These are phyloP conservation scores for Cryptosporidium baileyi DNA, from an alignment of 169 alveolate genomes.

Conservation along the genomic window DNA sequence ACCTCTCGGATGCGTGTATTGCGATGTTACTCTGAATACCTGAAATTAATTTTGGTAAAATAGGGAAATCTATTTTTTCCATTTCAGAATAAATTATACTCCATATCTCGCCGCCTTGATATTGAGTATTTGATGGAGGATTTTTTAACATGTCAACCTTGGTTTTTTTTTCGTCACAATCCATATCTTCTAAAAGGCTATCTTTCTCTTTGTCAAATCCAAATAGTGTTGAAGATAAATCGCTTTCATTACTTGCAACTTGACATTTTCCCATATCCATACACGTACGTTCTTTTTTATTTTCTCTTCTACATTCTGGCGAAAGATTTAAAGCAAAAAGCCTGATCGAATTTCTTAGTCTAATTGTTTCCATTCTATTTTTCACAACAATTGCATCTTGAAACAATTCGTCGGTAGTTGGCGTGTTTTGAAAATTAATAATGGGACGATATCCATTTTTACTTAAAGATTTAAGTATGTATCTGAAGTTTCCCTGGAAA, in stretches of 20 bases:
- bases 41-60: slow-evolving; percentile 6
- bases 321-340: slow-evolving; percentile 38
- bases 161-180: slow-evolving; percentile 17
- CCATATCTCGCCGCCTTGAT: slow-evolving; percentile 53
- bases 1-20: slow-evolving; percentile 62
- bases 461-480: slow-evolving; percentile 10
- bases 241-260: slow-evolving; percentile 50
- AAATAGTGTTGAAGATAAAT: slow-evolving; percentile 43
- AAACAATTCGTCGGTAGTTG: slow-evolving; percentile 46
- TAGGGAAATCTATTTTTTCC: slow-evolving; percentile 13
- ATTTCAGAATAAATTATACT: slow-evolving; percentile 13
- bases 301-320: not conserved
- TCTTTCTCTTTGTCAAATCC: slow-evolving; percentile 24
- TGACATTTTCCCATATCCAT: slow-evolving; percentile 41
- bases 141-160: slow-evolving; percentile 46
- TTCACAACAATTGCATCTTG: slow-evolving; percentile 31
- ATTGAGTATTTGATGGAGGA: slow-evolving; percentile 59
- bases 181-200: not conserved
- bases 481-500: not conserved
- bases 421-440: not conserved
- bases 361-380: slow-evolving; percentile 14
- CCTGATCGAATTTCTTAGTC: slow-evolving; percentile 3
- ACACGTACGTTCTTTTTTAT: not conserved
- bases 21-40: slow-evolving; percentile 65
- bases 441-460: slow-evolving; percentile 44